A percentile compares a stretch with the other conserved stretches of the same genome.
Evolutionary conservation across 2,329 filamentous ascomycete species (phyloP).

Genomic region (Neonectria neomacrospora): DNA sequence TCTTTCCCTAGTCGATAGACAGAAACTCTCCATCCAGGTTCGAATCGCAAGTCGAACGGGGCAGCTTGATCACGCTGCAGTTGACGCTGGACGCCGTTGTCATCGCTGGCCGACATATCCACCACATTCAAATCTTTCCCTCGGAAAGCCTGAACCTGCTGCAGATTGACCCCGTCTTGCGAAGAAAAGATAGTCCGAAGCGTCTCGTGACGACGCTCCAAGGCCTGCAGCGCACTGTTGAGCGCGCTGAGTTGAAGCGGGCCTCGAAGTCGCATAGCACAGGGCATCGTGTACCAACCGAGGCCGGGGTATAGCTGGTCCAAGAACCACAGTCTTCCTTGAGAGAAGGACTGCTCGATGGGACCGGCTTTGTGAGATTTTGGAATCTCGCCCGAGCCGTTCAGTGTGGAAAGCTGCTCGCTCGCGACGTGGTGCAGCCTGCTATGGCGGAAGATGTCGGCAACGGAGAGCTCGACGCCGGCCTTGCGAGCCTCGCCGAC

Average conservation of each 20-base stretch:
- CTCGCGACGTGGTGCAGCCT: not conserved
- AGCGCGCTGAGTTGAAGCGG: constrained; percentile 19
- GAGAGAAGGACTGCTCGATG: constrained; percentile 32
- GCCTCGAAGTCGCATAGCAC: constrained; percentile 18
- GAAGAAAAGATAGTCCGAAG: constrained; percentile 32
- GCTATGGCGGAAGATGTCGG: not conserved
- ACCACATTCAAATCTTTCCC: constrained; percentile 1
- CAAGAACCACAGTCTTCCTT: constrained; percentile 30
- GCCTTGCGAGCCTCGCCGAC: constrained; percentile 36
- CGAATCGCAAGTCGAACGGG: constrained; percentile 22
- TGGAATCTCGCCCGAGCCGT: not conserved
- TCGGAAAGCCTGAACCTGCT: constrained; percentile 20
- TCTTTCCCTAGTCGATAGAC: constrained; percentile 16
- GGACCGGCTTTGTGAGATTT: constrained; percentile 4
- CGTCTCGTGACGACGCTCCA: constrained; percentile 28
- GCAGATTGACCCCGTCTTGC: constrained; percentile 9
- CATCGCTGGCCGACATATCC: constrained; percentile 10
- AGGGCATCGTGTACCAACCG: constrained; percentile 26
- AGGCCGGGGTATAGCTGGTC: constrained; percentile 18
- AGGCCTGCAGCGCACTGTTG: constrained; percentile 6
- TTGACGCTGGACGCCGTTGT: not conserved
- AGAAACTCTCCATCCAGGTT: constrained; percentile 28
- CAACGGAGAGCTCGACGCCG: constrained; percentile 10
- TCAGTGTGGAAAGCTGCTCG: not conserved
- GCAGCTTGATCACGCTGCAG: constrained; percentile 23